These are phyloP conservation scores for Chrysosporium queenslandicum DNA, from an alignment of 2,329 filamentous ascomycete species.

Conservation along the genomic window DNA sequence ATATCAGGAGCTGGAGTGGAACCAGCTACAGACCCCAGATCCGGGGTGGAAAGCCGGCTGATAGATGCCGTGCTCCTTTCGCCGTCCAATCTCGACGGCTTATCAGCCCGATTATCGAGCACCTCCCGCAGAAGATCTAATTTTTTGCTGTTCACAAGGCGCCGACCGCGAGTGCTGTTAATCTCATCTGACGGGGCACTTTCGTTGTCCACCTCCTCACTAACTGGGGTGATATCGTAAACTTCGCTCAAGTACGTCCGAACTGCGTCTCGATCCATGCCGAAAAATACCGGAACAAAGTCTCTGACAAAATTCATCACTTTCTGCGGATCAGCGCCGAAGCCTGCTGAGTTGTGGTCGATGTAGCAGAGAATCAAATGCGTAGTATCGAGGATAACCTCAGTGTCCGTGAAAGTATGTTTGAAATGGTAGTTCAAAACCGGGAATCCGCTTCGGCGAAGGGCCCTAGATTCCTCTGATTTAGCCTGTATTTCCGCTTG, in stretches of 20 bases:
- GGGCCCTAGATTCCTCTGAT: conserved; percentile 77
- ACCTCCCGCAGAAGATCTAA: conserved; percentile 71
- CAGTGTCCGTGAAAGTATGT: conserved; percentile 62
- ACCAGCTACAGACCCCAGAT: conserved; percentile 48
- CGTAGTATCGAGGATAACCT: conserved; percentile 49
- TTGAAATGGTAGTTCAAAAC: conserved; percentile 62
- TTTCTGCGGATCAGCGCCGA: conserved; percentile 56
- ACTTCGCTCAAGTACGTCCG: conserved; percentile 58
- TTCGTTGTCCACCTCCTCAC: conserved; percentile 68
- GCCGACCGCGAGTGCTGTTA: conserved; percentile 57
- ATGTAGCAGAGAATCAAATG: conserved; percentile 41
- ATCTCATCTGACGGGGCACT: conserved; percentile 59
- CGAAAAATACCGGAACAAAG: conserved; percentile 68
- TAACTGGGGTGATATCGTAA: conserved; percentile 60
- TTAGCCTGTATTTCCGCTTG: conserved; percentile 85
- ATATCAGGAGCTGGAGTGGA: conserved; percentile 26
- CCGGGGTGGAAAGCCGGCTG: conserved; percentile 83
- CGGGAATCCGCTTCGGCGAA: conserved; percentile 52
- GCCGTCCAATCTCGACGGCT: conserved; percentile 60
- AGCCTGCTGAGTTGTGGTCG: conserved; percentile 41
- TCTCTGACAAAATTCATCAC: conserved; percentile 66
- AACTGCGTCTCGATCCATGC: conserved; percentile 59
- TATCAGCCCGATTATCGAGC: conserved; percentile 66
- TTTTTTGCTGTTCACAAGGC: conserved; percentile 56
- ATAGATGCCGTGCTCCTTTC: conserved; percentile 67